A percentile compares a stretch with the other conserved stretches of the same genome.
These are phyloP conservation scores for Dryas octopetala DNA, from an alignment of 306 rosid species.

Conservation along the genomic window DNA sequence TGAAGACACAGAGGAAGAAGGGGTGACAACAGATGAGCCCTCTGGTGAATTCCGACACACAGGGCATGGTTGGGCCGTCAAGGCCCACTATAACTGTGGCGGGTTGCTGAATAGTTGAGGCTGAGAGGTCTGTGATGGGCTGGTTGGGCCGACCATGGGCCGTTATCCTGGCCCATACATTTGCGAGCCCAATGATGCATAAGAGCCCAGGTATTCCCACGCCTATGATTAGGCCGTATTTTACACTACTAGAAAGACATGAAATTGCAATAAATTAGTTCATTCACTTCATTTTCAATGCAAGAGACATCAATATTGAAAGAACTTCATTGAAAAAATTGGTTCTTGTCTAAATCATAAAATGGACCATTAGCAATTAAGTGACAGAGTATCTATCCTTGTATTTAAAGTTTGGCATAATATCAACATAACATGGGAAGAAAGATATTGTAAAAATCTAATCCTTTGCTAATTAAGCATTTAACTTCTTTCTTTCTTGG, in stretches of 20 bases:
- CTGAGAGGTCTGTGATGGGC: constrained; percentile 11
- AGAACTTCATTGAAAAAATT: no score
- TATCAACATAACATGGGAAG: no score
- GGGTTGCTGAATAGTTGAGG: constrained; percentile 17
- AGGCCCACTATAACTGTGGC: constrained; percentile 41
- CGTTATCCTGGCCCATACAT: constrained; percentile 29
- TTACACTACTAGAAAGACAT: constrained; percentile 60
- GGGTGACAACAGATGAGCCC: constrained; percentile 10
- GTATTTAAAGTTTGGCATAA: no score
- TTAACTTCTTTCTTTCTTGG: no score
- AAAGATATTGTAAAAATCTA: no score
- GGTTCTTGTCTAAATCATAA: background rate
- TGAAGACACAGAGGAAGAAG: constrained; percentile 29
- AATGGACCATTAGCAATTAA: no score
- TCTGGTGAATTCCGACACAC: constrained; percentile 59
- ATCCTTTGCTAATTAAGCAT: no score
- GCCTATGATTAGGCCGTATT: constrained; percentile 57
- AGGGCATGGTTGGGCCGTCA: constrained; percentile 66
- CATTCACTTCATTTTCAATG: no score
- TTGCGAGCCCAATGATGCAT: constrained; percentile 44
- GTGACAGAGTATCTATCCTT: no score
- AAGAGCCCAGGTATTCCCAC: constrained; percentile 60
- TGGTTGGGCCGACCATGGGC: constrained; percentile 7
- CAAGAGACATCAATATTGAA: background rate
- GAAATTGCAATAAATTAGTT: background rate